phyloP scores from a whole-genome alignment of 495 filamentous ascomycete species.

The Lichina pygmaea region DNA sequence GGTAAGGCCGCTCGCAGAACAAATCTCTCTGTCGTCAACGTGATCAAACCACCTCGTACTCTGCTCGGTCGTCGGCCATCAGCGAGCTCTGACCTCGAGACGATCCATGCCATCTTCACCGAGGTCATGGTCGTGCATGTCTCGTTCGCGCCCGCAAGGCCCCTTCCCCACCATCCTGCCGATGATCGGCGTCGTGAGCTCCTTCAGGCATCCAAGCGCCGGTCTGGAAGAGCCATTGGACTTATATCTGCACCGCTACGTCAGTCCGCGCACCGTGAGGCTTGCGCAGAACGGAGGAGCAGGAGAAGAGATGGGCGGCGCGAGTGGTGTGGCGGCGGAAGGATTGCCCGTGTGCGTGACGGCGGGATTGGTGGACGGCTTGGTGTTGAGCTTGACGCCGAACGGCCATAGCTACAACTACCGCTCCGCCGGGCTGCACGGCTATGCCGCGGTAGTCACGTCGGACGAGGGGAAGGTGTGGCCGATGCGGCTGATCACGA shows the following conservation, averaged over 20 bases:
- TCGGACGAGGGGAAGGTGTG: constrained; percentile 47
- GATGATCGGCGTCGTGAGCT: constrained; percentile 71
- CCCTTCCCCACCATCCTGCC: constrained; percentile 58
- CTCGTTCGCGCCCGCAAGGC: constrained; percentile 35
- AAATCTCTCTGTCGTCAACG: no score
- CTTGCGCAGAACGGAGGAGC: constrained; percentile 14
- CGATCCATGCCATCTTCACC: constrained; percentile 66
- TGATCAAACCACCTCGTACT: no score
- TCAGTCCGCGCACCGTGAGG: constrained; percentile 54
- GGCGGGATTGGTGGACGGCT: constrained; percentile 29
- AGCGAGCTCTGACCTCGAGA: constrained; percentile 43
- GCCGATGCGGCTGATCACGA: constrained; percentile 63
- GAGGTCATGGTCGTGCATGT: constrained; percentile 52
- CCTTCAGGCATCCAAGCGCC: constrained; percentile 34
- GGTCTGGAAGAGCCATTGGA: constrained; percentile 38
- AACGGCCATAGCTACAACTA: constrained; percentile 73
- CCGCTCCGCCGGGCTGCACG: constrained; percentile 57
- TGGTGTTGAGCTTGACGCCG: constrained; percentile 37
- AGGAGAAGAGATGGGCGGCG: constrained; percentile 7
- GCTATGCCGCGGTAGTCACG: constrained; percentile 40
- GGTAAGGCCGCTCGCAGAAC: no score
- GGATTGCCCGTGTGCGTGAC: constrained; percentile 36
- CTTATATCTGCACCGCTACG: constrained; percentile 73
- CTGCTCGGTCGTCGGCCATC: no score
- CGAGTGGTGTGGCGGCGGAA: no score